Conservation (phyloP, 495 filamentous ascomycete genomes). For the Diplogelasinospora grovesii region DNA sequence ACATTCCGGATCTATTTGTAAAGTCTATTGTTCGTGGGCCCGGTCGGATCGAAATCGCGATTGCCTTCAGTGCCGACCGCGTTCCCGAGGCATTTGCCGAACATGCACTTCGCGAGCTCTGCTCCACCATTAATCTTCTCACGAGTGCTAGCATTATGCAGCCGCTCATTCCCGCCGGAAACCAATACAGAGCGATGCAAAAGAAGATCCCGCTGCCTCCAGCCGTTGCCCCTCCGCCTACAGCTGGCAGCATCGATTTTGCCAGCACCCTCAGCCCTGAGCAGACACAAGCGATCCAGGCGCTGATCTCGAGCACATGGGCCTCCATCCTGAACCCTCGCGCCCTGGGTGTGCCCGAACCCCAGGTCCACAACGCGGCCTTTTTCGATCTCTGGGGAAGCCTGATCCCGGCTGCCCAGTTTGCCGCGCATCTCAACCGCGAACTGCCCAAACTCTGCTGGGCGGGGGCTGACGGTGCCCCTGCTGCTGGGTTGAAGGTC, state of each 20-base stretch:
- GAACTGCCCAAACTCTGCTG: conserved; percentile 24
- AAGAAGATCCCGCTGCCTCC: conserved; percentile 32
- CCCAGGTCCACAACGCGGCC: conserved; percentile 35
- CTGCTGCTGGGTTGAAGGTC: conserved; percentile 17
- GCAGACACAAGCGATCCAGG: conserved; percentile 27
- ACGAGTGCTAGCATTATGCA: conserved; percentile 36
- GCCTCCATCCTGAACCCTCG: conserved; percentile 33
- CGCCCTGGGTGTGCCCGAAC: conserved; percentile 33
- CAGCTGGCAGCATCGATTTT: conserved; percentile 7
- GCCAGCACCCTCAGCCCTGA: conserved; percentile 19
- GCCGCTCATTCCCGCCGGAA: conserved; percentile 30
- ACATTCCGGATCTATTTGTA: conserved; percentile 36
- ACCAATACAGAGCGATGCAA: conserved; percentile 26
- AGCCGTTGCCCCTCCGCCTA: conserved; percentile 13
- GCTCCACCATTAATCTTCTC: conserved; percentile 33
- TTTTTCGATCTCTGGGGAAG: conserved; percentile 47
- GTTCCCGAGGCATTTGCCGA: conserved; percentile 33
- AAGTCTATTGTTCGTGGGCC: conserved; percentile 26
- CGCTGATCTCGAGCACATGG: conserved; percentile 33
- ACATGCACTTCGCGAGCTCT: conserved; percentile 35
- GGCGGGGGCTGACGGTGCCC: conserved; percentile 11
- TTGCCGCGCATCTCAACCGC: conserved; percentile 35
- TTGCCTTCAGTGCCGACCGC: conserved; percentile 37
- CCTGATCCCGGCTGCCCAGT: conserved; percentile 37
- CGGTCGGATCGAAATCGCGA: conserved; percentile 28